Percentiles rank a stretch among this genome's conserved stretches.
Conservation (phyloP, 2,329 filamentous ascomycete species). For the Sarocladium brachiariae region DNA sequence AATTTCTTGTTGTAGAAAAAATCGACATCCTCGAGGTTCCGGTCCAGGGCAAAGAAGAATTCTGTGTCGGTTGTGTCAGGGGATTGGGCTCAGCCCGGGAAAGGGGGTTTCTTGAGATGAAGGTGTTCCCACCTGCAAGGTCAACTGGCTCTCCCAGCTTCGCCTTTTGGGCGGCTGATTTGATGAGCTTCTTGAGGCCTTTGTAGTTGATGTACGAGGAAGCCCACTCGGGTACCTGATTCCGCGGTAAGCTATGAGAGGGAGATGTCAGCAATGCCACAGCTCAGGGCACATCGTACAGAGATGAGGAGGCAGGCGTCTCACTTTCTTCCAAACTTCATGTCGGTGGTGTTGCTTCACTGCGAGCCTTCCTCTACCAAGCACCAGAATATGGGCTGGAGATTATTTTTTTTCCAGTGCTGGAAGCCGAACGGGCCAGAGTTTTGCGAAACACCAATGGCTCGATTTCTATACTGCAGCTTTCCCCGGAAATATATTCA, state of each 20-base stretch:
- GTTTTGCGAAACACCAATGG: no score
- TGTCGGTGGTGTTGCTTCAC: slow-evolving; percentile 19
- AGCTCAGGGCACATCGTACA: no score
- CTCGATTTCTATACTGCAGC: no score
- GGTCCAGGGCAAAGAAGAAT: slow-evolving; percentile 94
- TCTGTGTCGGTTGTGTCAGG: slow-evolving; percentile 47
- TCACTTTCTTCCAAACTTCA: slow-evolving; percentile 61
- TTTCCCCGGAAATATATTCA: no score
- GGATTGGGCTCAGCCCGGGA: slow-evolving; percentile 15
- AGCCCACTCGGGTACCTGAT: slow-evolving; percentile 84
- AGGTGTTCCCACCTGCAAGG: slow-evolving; percentile 69
- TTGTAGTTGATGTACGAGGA: slow-evolving; percentile 84
- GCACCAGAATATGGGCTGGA: neutral
- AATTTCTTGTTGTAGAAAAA: slow-evolving; percentile 96
- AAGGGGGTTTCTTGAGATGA: slow-evolving; percentile 11
- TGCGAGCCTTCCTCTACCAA: neutral
- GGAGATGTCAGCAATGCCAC: slow-evolving; percentile 16
- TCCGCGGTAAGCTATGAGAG: slow-evolving; percentile 58
- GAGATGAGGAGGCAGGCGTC: slow-evolving; percentile 16
- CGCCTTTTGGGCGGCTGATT: slow-evolving; percentile 59
- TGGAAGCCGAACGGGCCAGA: neutral
- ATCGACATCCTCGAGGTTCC: slow-evolving; percentile 95
- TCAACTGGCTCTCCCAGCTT: slow-evolving; percentile 71
- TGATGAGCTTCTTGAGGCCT: slow-evolving; percentile 91
- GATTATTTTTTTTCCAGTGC: neutral